phyloP scores from a whole-genome alignment of 306 rosid genomes.

The Gastrolobium villosum region DNA sequence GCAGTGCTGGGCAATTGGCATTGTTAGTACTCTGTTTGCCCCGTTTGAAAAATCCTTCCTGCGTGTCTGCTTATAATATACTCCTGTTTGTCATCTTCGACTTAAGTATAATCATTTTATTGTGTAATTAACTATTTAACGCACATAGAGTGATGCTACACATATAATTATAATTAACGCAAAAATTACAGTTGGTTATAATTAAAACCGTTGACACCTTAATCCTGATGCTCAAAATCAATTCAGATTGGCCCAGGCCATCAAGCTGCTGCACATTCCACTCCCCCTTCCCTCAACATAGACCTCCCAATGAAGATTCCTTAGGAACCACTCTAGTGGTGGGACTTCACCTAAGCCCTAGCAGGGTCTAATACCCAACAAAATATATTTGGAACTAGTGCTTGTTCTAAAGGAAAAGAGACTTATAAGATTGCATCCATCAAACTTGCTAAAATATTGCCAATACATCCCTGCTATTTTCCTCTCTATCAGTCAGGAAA shows the following conservation, averaged over 20 bases:
- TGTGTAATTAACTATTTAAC: background rate
- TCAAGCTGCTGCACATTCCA: background rate
- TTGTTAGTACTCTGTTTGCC: background rate
- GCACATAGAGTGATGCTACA: constrained; percentile 14
- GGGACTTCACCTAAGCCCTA: background rate
- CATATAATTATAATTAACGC: background rate
- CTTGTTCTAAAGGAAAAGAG: constrained; percentile 5
- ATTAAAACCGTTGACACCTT: background rate
- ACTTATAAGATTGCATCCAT: background rate
- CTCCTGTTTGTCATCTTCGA: constrained; percentile 8
- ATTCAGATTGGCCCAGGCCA: background rate
- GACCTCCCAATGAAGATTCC: too few species aligned
- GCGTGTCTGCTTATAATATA: background rate
- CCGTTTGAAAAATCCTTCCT: background rate
- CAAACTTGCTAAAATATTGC: background rate
- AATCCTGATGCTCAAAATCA: background rate
- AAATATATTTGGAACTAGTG: background rate
- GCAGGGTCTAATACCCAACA: background rate
- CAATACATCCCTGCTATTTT: background rate
- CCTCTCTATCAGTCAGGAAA: constrained; percentile 1
- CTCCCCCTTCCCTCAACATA: background rate
- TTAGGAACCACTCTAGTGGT: background rate
- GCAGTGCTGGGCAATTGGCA: background rate
- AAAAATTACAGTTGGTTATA: constrained; percentile 16
- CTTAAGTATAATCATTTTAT: background rate